Evolutionary conservation across 225 moss, liverwort and hornwort genomes (phyloP).

Genomic region (Marchantia polymorpha): DNA sequence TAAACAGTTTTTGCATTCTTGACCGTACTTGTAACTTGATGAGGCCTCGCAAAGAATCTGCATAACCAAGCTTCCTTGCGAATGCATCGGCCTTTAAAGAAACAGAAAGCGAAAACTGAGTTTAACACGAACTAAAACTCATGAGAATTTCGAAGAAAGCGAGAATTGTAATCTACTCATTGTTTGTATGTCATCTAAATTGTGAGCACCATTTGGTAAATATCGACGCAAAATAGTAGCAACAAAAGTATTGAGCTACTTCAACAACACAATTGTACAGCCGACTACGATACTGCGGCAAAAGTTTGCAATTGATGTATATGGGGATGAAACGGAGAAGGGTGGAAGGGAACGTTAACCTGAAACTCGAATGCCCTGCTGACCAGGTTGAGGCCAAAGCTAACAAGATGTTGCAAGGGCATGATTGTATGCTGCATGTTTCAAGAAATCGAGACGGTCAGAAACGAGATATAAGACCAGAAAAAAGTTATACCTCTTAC

Average conservation of each 20-base stretch:
- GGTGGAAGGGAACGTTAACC: slow-evolving; percentile 23
- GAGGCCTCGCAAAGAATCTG: slow-evolving; percentile 67
- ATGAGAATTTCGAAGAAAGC: neutral
- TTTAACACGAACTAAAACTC: neutral
- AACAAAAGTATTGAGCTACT: too few species aligned
- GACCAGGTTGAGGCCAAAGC: slow-evolving; percentile 89
- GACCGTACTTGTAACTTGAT: slow-evolving; percentile 80
- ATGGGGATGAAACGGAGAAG: neutral
- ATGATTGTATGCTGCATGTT: slow-evolving; percentile 59
- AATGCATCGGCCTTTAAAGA: slow-evolving; percentile 81
- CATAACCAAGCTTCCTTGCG: slow-evolving; percentile 67
- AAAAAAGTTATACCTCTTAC: too few species aligned
- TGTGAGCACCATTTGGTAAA: neutral
- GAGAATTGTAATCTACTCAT: neutral
- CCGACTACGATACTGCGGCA: too few species aligned
- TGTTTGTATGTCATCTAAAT: too few species aligned
- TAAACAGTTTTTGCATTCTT: neutral
- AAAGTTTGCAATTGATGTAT: neutral
- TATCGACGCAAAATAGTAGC: neutral
- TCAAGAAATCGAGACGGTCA: neutral
- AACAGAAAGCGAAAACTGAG: neutral
- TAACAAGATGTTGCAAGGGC: slow-evolving; percentile 86
- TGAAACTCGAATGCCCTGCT: slow-evolving; percentile 98
- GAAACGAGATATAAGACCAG: neutral
- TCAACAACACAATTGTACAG: too few species aligned